phyloP scores from a whole-genome alignment of 1,139 yeast genomes.

The Kodamaea alishanica region DNA sequence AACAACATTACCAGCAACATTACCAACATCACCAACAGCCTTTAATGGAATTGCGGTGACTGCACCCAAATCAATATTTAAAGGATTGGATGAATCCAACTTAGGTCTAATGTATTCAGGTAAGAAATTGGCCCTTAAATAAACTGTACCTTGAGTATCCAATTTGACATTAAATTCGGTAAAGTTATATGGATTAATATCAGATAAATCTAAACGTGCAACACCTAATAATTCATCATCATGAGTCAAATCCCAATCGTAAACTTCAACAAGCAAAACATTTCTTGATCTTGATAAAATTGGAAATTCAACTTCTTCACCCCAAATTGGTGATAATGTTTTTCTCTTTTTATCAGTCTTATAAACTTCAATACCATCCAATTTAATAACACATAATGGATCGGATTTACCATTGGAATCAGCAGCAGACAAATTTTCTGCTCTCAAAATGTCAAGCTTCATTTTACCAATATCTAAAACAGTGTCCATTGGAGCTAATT shows the following conservation, averaged over 20 bases:
- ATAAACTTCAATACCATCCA: slow-evolving; percentile 53
- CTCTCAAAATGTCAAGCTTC: slow-evolving; percentile 54
- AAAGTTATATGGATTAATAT: slow-evolving; percentile 42
- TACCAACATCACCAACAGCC: slow-evolving; percentile 41
- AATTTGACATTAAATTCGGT: slow-evolving; percentile 48
- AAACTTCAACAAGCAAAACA: slow-evolving; percentile 45
- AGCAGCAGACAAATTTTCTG: slow-evolving; percentile 49
- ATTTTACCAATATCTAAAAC: slow-evolving; percentile 65
- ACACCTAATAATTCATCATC: slow-evolving; percentile 58
- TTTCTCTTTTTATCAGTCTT: slow-evolving; percentile 62
- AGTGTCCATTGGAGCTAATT: slow-evolving; percentile 56
- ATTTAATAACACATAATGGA: slow-evolving; percentile 52
- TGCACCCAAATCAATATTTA: slow-evolving; percentile 37
- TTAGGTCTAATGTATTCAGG: slow-evolving; percentile 70
- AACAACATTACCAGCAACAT: slow-evolving; percentile 31
- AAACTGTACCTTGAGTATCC: slow-evolving; percentile 59
- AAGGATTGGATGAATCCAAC: slow-evolving; percentile 39
- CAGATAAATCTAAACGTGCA: slow-evolving; percentile 46
- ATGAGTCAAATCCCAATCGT: slow-evolving; percentile 78
- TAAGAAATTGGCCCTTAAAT: slow-evolving; percentile 49
- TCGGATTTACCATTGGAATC: slow-evolving; percentile 76
- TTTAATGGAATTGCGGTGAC: slow-evolving; percentile 48
- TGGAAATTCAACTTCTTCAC: slow-evolving; percentile 56
- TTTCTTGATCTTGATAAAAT: slow-evolving; percentile 61
- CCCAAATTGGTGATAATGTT: slow-evolving; percentile 68